A percentile compares a stretch with the other conserved stretches of the same genome.
Conservation (phyloP, 306 rosid genomes). For the Trifolium dubium region DNA sequence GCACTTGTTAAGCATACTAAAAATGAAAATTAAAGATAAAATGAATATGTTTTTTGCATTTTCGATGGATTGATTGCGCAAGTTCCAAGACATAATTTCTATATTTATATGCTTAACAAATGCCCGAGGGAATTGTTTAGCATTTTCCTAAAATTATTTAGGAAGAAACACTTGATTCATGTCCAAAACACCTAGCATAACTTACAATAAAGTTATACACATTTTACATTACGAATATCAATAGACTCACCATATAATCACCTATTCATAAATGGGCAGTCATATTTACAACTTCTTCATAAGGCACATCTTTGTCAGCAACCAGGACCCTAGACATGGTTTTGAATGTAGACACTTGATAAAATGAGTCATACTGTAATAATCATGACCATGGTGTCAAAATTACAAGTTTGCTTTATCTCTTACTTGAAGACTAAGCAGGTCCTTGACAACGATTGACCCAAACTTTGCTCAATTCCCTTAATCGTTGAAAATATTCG, state of each 20-base stretch:
- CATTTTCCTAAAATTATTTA: neutral
- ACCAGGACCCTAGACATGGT: constrained; percentile 13
- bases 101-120: no score
- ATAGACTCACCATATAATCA: constrained; percentile 7
- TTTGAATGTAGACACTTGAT: constrained; percentile 30
- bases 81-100: no score
- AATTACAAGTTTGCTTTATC: constrained; percentile 33
- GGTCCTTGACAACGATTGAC: constrained; percentile 60
- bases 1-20: no score
- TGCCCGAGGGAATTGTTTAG: no score
- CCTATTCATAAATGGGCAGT: constrained; percentile 41
- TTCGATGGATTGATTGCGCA: no score
- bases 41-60: no score
- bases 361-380: constrained; percentile 19
- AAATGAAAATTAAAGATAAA: no score
- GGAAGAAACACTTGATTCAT: neutral
- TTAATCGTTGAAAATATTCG: constrained; percentile 79
- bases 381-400: constrained; percentile 24
- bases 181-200: constrained; percentile 1
- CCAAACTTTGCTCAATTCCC: constrained; percentile 86
- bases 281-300: constrained; percentile 63
- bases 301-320: constrained; percentile 41
- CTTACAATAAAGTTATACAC: constrained; percentile 4
- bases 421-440: constrained; percentile 48
- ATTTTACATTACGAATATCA: constrained; percentile 39